A percentile compares a stretch with the other conserved stretches of the same genome.
Evolutionary conservation across 108 stramenopile species (phyloP).

Genomic region (Aurantiochytrium sp.): DNA sequence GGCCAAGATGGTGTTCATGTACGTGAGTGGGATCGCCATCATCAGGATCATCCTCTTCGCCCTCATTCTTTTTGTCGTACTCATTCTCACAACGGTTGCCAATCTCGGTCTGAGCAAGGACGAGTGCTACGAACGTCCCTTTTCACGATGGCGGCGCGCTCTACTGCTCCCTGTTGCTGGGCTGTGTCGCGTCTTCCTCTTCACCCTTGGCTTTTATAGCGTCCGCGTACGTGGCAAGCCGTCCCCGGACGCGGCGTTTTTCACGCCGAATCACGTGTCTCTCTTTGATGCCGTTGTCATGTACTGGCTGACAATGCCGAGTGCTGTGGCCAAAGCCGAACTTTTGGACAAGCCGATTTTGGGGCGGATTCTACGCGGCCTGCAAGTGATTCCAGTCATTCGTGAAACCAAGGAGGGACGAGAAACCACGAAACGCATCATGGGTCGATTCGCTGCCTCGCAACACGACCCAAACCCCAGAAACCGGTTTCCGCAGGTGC

Average conservation of each 20-base stretch:
- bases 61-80: slow-evolving; percentile 11
- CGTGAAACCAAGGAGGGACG: slow-evolving; percentile 21
- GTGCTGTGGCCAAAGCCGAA: slow-evolving; percentile 35
- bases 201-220: slow-evolving; percentile 31
- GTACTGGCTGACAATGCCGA: slow-evolving; percentile 24
- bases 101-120: background rate
- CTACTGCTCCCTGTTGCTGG: slow-evolving; percentile 32
- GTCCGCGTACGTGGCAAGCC: slow-evolving; percentile 1
- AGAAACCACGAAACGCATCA: background rate
- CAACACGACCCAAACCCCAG: background rate
- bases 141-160: slow-evolving; percentile 11
- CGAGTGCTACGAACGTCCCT: slow-evolving; percentile 20
- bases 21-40: slow-evolving; percentile 15
- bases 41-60: slow-evolving; percentile 15
- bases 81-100: background rate
- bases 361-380: slow-evolving; percentile 23
- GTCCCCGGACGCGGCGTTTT: slow-evolving; percentile 25
- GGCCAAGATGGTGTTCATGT: slow-evolving; percentile 30
- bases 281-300: slow-evolving; percentile 36
- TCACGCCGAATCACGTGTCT: slow-evolving; percentile 34
- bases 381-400: slow-evolving; percentile 17
- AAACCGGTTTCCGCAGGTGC: slow-evolving; percentile 30
- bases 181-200: slow-evolving; percentile 23
- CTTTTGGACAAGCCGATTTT: slow-evolving; percentile 27
- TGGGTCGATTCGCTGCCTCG: background rate